A percentile compares a stretch with the other conserved stretches of the same genome.
Evolutionary conservation across 176 grass and related monocot species (phyloP).

Genomic region (Alloteropsis semialata): DNA sequence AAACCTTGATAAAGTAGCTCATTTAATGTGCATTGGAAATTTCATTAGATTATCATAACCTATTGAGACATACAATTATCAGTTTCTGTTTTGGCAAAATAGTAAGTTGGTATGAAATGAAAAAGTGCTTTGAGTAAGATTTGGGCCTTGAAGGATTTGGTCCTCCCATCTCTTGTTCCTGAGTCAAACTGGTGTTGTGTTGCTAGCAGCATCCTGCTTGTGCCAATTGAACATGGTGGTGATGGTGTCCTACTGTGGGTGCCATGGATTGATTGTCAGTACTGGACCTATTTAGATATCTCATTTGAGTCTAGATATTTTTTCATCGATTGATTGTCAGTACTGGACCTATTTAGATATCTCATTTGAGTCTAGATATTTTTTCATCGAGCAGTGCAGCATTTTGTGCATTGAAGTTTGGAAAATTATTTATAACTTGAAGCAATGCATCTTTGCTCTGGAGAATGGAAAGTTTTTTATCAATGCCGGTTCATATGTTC

Average conservation of each 20-base stretch:
- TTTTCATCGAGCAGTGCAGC: not conserved
- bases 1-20: not conserved
- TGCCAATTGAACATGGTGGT: not conserved
- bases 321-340: not conserved
- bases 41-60: not conserved
- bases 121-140: not conserved
- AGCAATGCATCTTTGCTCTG: not conserved
- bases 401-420: not conserved
- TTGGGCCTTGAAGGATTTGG: not conserved
- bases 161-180: not conserved
- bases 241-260: not conserved
- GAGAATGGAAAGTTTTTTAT: not conserved
- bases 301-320: too few species aligned
- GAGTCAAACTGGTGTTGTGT: not conserved
- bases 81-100: not conserved
- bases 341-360: not conserved
- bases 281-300: too few species aligned
- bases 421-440: not conserved
- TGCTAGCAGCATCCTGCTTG: not conserved
- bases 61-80: not conserved
- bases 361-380: not conserved
- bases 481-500: not conserved
- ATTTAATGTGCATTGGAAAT: not conserved
- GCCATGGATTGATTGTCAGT: too few species aligned
- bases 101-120: not conserved